Conservation (phyloP, 2,329 filamentous ascomycete species). For the Pyrenophora tritici-repentis region DNA sequence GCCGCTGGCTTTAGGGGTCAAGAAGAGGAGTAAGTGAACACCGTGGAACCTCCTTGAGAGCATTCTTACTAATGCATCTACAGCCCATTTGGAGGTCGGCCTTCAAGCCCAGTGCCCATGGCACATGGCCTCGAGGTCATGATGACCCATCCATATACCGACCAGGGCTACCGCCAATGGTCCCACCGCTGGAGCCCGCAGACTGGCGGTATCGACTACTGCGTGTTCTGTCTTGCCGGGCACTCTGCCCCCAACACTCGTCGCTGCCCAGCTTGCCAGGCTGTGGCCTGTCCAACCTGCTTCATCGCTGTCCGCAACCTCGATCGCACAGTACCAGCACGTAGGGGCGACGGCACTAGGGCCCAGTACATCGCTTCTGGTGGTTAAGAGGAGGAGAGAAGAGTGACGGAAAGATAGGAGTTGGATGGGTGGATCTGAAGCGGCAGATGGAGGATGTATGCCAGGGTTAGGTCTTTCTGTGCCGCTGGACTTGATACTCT, state of each 20-base stretch:
- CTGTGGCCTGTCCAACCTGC: constrained; percentile 18
- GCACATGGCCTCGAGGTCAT: constrained; percentile 16
- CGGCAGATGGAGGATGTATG: too few relatives aligned
- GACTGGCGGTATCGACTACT: constrained; percentile 7
- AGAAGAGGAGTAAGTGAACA: too few relatives aligned
- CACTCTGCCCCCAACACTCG: neutral
- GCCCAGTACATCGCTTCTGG: constrained; percentile 1
- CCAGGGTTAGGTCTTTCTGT: too few relatives aligned
- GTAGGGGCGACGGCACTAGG: neutral
- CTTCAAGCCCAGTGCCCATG: neutral
- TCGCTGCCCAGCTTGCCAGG: constrained; percentile 20
- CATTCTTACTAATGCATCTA: too few relatives aligned
- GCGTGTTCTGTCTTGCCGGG: constrained; percentile 15
- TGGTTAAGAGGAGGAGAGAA: neutral
- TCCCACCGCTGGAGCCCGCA: constrained; percentile 5
- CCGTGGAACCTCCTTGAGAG: too few relatives aligned
- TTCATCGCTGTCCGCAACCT: neutral
- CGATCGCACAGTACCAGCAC: constrained; percentile 1
- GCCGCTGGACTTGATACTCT: too few relatives aligned
- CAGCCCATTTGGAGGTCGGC: too few relatives aligned
- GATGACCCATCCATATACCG: constrained; percentile 13
- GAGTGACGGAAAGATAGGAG: neutral
- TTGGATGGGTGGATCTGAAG: neutral
- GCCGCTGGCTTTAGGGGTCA: too few relatives aligned
- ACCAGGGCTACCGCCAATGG: constrained; percentile 5